A percentile compares a stretch with the other conserved stretches of the same genome.
phyloP scores from a whole-genome alignment of 768 basidiomycete genomes.

The Lentinula aciculospora region DNA sequence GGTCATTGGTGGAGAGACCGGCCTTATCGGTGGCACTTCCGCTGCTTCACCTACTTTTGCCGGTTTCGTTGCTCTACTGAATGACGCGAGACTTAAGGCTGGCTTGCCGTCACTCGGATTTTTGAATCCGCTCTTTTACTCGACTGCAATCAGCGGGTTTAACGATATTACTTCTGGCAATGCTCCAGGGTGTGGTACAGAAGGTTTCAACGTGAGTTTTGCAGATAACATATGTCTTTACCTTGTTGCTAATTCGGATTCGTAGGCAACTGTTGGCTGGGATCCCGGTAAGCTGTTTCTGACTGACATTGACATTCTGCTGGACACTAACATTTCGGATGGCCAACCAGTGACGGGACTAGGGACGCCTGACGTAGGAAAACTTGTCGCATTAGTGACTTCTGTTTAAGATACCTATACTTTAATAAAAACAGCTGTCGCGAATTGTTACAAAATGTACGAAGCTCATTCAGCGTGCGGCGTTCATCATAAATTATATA shows the following conservation, averaged over 20 bases:
- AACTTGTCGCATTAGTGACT: background rate
- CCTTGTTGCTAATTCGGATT: background rate
- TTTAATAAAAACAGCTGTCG: too few relatives aligned
- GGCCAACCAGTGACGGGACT: slow-evolving; percentile 4
- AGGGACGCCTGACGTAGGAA: slow-evolving; percentile 6
- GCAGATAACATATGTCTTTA: background rate
- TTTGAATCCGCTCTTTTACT: slow-evolving; percentile 19
- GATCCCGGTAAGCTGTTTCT: slow-evolving; percentile 14
- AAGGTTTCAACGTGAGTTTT: slow-evolving; percentile 25
- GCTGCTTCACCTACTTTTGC: slow-evolving; percentile 20
- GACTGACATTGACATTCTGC: background rate
- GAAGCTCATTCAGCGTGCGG: too few relatives aligned
- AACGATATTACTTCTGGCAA: slow-evolving; percentile 21
- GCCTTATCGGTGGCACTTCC: slow-evolving; percentile 11
- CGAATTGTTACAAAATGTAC: too few relatives aligned
- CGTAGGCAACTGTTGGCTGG: slow-evolving; percentile 18
- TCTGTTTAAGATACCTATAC: background rate
- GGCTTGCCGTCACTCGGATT: slow-evolving; percentile 15
- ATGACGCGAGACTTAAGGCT: slow-evolving; percentile 20
- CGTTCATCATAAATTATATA: too few relatives aligned
- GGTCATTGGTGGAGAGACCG: background rate
- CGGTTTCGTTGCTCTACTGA: slow-evolving; percentile 21
- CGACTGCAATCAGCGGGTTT: slow-evolving; percentile 13
- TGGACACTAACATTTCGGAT: background rate
- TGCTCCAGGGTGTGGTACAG: slow-evolving; percentile 41